Evolutionary conservation across 2,329 filamentous ascomycete species (phyloP), one percentile per base, ranked within the genome.

Genomic region (Furcasterigmium furcatum): DNA sequence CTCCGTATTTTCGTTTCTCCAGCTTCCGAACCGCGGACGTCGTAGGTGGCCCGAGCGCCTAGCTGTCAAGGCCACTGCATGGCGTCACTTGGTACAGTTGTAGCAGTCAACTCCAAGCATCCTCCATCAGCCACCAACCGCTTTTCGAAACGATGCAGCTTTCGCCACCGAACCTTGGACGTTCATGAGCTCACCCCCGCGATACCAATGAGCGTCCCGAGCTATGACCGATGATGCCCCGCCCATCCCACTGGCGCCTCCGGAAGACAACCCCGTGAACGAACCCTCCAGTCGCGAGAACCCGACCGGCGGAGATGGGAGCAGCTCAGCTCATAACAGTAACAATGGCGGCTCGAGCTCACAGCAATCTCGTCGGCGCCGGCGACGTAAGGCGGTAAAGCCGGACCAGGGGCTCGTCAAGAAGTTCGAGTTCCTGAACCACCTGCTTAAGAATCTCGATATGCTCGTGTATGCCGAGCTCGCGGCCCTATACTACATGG

Each of bases 401-500:
- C 61, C 62, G 44, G 62, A 68, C 44, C 64, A 67, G 43, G 62
- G 74, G 52, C 63, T 79, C 56, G 63, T 66, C 46, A 82, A 76
- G 63, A 84, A 84, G 70, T 67, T 80, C 46, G 66, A 79, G 51
- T 82, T 85, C 58, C 65, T 84, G 54, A 78, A 72, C 34, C 75
- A 82, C 53, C 68, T 87, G 49, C 76, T 83, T 54, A 70, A 72
- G 56, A 79, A 74, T 50, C 67, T 87, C 47, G 83, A 87, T 65
- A 74, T 77, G 55, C 58, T 85, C 38, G 76, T 85, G 41, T 84
- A 82, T 60, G 78, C 76, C 34, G 81, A 87, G 67, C 68, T 87
- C 46, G 83, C 79, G 56, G 73, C 77, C 36, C 55, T 87, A 54
- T 87, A 87, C 60, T 87, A 86, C 61, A 81, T 87, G 77, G 84